A percentile compares a stretch with the other conserved stretches of the same genome.
Evolutionary conservation across 148 eudicot genomes (phyloP).

Genomic region (Mesembryanthemum crystallinum): DNA sequence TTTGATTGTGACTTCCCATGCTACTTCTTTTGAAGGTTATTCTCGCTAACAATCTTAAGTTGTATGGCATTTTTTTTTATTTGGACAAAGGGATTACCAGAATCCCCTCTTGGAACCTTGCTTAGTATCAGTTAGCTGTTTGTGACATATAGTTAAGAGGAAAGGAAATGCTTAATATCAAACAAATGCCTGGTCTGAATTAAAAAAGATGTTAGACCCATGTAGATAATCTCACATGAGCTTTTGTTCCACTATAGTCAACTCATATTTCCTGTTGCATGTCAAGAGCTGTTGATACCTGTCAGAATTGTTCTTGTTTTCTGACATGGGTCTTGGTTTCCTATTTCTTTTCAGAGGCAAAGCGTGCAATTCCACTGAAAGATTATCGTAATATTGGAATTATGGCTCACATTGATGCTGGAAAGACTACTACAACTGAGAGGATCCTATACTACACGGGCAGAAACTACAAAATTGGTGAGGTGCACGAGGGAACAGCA

Average conservation of each 20-base stretch:
- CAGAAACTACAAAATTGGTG: constrained; percentile 95
- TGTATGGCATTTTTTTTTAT: neutral
- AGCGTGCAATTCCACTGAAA: constrained; percentile 62
- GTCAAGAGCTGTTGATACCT: constrained; percentile 1
- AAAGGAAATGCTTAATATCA: neutral
- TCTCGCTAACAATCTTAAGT: neutral
- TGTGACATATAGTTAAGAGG: neutral
- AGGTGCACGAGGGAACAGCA: constrained; percentile 97
- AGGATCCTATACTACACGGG: constrained; percentile 88
- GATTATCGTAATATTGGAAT: constrained; percentile 98
- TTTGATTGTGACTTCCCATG: neutral
- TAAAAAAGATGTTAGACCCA: neutral
- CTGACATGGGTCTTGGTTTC: constrained; percentile 12
- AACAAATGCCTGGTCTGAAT: neutral
- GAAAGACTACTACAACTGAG: constrained; percentile 97
- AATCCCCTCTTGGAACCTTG: neutral
- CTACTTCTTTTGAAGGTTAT: neutral
- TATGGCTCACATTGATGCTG: constrained; percentile 99
- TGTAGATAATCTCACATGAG: neutral
- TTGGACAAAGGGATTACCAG: neutral
- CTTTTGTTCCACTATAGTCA: neutral
- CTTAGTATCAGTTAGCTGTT: neutral
- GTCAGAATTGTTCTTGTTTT: neutral
- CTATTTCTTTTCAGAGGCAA: constrained; percentile 39
- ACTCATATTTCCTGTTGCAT: neutral